Evolutionary conservation across 1,284 basidiomycete genomes (phyloP), one percentile per base, ranked within the genome.

Genomic region (Cutaneotrichosporon sp.): DNA sequence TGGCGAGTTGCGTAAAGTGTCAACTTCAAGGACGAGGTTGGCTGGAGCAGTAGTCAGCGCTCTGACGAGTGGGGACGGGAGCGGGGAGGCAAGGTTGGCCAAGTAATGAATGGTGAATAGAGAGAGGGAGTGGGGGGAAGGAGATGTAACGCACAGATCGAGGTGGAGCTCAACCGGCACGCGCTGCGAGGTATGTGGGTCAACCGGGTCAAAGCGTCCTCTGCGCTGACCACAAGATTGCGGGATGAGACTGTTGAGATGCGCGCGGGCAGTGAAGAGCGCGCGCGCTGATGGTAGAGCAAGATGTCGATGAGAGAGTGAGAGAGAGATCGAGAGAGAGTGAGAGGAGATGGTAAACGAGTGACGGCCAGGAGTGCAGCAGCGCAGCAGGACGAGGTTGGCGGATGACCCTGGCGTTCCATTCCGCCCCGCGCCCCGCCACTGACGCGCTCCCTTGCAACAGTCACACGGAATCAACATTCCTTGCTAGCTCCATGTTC

Each of bases 141-240:
- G 38, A 42, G 38, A 42, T 42, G 38, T n/a, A 42, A 42, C 38
- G 38, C 38, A 42, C 38, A 42, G 38, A n/a, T 42, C 18, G 38
- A 42, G 38, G 38, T 42, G 18, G 38, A 36, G 18, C 29, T 5
- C 29, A 29, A n/a, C 29, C 38, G 2, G 16, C 38, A 42, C 18
- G 38, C 13, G 38, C 38, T 18, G 18, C 38, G n/a, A n/a, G 18
- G 38, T 42, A 42, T 42, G 38, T 1, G 18, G 38, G 18, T 6
- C 18, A 9, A 42, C 8, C 4, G 4, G 16, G 38, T 42, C 38
- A 18, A 42, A n/a, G n/a, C n/a, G n/a, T n/a, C n/a, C n/a, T n/a
- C n/a, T n/a, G n/a, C n/a, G n/a, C n/a, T n/a, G n/a, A n/a, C n/a
- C n/a, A n/a, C n/a, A n/a, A n/a, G n/a, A n/a, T n/a, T 14, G 36